Evolutionary conservation across 139 green algal species (phyloP).

Genomic region (Tetraselmis striata): DNA sequence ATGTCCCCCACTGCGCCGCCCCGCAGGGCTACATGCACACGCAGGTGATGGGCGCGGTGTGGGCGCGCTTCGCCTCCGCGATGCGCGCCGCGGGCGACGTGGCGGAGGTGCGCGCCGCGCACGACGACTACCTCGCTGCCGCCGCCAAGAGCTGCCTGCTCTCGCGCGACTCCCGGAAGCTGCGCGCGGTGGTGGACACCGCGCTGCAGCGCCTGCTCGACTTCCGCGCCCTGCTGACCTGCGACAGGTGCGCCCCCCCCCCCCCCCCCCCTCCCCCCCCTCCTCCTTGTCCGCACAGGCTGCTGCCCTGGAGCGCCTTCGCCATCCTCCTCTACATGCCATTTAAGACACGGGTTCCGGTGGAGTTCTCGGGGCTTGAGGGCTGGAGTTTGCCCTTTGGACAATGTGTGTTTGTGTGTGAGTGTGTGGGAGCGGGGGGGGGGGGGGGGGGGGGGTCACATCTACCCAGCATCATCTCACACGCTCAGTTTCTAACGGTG

Average conservation of each 20-base stretch:
- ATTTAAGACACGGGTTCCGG: too few species aligned
- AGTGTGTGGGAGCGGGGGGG: too few species aligned
- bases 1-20: too few species aligned
- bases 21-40: constrained; percentile 2
- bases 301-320: too few species aligned
- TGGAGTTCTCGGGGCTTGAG: too few species aligned
- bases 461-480: too few species aligned
- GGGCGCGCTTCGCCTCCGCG: background rate
- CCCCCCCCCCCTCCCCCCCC: background rate
- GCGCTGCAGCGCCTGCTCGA: background rate
- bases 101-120: background rate
- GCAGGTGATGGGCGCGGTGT: constrained; percentile 2
- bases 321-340: too few species aligned
- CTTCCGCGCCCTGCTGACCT: background rate
- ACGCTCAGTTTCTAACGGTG: too few species aligned
- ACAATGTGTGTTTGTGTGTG: too few species aligned
- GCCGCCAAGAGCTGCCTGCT: constrained; percentile 1
- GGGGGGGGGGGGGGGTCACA: too few species aligned
- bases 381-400: too few species aligned
- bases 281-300: too few species aligned
- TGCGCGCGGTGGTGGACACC: background rate
- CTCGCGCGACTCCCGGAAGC: background rate
- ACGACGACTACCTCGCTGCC: background rate
- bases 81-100: background rate
- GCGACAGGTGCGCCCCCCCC: background rate